Evolutionary conservation across 768 basidiomycete genomes (phyloP), one percentile per base, ranked within the genome.

Genomic region (Russula sp.): DNA sequence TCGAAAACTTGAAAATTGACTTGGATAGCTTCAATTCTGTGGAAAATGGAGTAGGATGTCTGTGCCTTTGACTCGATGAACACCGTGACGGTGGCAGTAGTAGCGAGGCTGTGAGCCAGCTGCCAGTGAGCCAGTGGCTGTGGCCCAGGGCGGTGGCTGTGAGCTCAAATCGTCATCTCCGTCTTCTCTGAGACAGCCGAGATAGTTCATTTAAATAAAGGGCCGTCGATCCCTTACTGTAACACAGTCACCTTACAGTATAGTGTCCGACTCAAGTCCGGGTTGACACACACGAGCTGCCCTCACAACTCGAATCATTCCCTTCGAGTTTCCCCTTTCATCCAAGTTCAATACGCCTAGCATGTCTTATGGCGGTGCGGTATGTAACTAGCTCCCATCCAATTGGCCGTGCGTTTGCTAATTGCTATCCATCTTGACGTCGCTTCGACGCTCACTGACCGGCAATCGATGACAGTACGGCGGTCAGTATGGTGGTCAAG

Each of bases 301-400:
- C 5, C 51, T 53, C 11, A 13, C 30, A 26, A 8, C 42, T 20
- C 18, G 7, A 26, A 51, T 30, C 26, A 28, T 18, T 30, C 26
- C 5, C 49, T 40, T 40, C 44, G n/a, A n/a, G n/a, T n/a, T n/a
- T n/a, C 3, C 9, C 44, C n/a, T n/a, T 22, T 22, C 38, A 6
- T 44, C 10, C n/a, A 5, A 46, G n/a, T 30, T 5, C 7, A 18
- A 3, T 11, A 34, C 10, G 4, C 11, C 11, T 22, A n/a, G 5
- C 30, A 53, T 53, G 53, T 55, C 53, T 55, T 38, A 55, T 36
- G 30, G 34, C 11, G n/a, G 22, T 51, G 3, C 44, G n/a, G 44
- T 46, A 48, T 22, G 46, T 22, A n/a, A 10, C 44, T 10, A 46
- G 20, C 44, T 8, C n/a, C 44, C 46, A 22, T 48, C 9, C 22